Conservation (phyloP, 2,329 filamentous ascomycete genomes). For the Colletotrichum sp. region DNA sequence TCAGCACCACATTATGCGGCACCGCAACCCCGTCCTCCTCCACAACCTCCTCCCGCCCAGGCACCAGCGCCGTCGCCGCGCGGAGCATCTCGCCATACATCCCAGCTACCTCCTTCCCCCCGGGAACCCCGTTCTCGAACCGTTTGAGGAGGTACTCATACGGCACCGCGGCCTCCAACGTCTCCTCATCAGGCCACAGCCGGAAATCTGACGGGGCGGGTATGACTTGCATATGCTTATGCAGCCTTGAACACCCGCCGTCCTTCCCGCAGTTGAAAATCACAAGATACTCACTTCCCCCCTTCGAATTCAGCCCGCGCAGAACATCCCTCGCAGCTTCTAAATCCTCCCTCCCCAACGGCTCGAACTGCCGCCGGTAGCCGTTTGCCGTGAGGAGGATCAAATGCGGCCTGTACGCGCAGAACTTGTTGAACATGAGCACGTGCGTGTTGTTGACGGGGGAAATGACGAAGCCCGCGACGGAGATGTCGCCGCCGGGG, state of each 20-base stretch:
- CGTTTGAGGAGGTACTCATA: slow-evolving; percentile 37
- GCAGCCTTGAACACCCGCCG: slow-evolving; percentile 49
- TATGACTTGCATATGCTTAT: slow-evolving; percentile 54
- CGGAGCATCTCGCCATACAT: slow-evolving; percentile 31
- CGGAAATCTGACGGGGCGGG: slow-evolving; percentile 33
- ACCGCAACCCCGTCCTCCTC: slow-evolving; percentile 18
- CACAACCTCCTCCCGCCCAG: background rate
- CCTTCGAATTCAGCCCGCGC: background rate
- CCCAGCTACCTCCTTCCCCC: slow-evolving; percentile 12
- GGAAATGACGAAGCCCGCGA: slow-evolving; percentile 44
- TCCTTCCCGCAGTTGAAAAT: slow-evolving; percentile 52
- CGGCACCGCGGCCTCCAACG: slow-evolving; percentile 29
- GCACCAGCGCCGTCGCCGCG: slow-evolving; percentile 19
- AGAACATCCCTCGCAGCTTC: slow-evolving; percentile 29
- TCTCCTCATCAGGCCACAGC: slow-evolving; percentile 29
- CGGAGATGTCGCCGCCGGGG: slow-evolving; percentile 45
- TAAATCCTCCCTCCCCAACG: slow-evolving; percentile 43
- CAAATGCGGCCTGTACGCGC: slow-evolving; percentile 50
- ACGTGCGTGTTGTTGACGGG: slow-evolving; percentile 45
- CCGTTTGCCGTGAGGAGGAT: slow-evolving; percentile 52
- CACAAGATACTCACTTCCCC: slow-evolving; percentile 33
- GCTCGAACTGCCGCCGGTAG: slow-evolving; percentile 48
- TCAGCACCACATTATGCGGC: slow-evolving; percentile 52
- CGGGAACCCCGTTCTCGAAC: slow-evolving; percentile 22
- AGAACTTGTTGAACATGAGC: slow-evolving; percentile 53